phyloP scores from a whole-genome alignment of 208 protist genomes.

The Leishmania turanica region DNA sequence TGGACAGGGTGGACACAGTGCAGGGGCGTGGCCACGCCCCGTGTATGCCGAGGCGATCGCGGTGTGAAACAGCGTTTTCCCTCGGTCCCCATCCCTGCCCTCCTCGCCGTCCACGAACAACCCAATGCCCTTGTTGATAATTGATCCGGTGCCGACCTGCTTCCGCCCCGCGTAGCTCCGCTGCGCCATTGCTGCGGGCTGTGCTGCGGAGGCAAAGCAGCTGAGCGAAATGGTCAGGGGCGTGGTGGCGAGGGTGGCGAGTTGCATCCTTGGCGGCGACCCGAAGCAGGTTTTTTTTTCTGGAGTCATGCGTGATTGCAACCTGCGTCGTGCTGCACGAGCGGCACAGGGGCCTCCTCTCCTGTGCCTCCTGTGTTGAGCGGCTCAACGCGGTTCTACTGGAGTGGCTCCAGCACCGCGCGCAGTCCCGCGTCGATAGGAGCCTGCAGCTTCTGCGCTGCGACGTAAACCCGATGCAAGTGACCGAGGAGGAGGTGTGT shows the following conservation, averaged over 20 bases:
- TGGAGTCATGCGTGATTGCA: slow-evolving; percentile 74
- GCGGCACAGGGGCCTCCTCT: not conserved
- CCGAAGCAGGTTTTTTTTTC: slow-evolving; percentile 38
- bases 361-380: slow-evolving; percentile 5
- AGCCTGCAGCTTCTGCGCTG: slow-evolving; percentile 1
- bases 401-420: slow-evolving; percentile 31
- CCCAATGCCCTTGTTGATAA: not conserved
- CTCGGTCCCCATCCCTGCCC: not conserved
- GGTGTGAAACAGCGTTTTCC: not conserved
- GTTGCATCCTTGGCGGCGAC: slow-evolving; percentile 52
- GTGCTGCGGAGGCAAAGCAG: slow-evolving; percentile 44
- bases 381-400: slow-evolving; percentile 29
- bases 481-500: slow-evolving; percentile 27
- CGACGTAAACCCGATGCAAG: slow-evolving; percentile 20
- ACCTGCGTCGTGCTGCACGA: slow-evolving; percentile 47
- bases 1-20: slow-evolving; percentile 9
- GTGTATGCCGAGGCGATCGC: not conserved
- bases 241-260: slow-evolving; percentile 52
- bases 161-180: slow-evolving; percentile 24
- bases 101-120: not conserved
- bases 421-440: not conserved
- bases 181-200: slow-evolving; percentile 46
- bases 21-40: not conserved
- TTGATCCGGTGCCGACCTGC: slow-evolving; percentile 19
- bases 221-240: slow-evolving; percentile 58